Evolutionary conservation across 805 yeast species (phyloP), one percentile per base, ranked within the genome.

Genomic region (Suhomyces xylopsoci): DNA sequence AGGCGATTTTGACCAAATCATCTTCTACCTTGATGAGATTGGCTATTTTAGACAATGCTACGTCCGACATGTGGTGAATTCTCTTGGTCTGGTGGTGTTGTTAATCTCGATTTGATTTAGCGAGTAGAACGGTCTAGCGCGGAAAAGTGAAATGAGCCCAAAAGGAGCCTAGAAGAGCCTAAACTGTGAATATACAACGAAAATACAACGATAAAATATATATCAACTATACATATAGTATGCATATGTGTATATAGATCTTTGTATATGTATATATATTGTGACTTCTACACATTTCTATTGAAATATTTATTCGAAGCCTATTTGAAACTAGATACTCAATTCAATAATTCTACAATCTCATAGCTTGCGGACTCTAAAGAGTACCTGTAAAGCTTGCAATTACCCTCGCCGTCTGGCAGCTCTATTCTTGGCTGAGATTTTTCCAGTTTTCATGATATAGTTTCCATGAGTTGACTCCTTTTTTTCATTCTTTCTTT

Each of bases 1-100:
- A 68, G 9, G 73, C 68, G 6, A 87, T 76, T 52, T 80, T 82
- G 48, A 76, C 80, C 40, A 86, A 68, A 53, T 87, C 91, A 58
- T 76, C 80, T 55, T 76, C 79, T 19, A 67, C 66, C 58, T 73
- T 71, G 49, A 76, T 70, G 44, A 76, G 62, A 51, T 70, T 67
- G 26, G 75, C 68, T 32, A 76, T 70, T 47, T 76, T 63, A 9
- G 74, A 66, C 34, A 75, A 64, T 7, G 79, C 77, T 6, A 72
- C 71, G 42, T 73, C 78, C 55, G 71, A 67, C 79, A 74, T 74
- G 12, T 26, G 28, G 28, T 8, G 28, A 26, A 9, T 9, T n/a
- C 36, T 32, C 17, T 15, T n/a, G 42, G 22, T 36, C 24, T 28
- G 24, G 26, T 30, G 8, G 22, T 22, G 38, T 32, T 14, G 17